phyloP scores from a whole-genome alignment of 1,284 basidiomycete species.

The Leccinum solheimii region DNA sequence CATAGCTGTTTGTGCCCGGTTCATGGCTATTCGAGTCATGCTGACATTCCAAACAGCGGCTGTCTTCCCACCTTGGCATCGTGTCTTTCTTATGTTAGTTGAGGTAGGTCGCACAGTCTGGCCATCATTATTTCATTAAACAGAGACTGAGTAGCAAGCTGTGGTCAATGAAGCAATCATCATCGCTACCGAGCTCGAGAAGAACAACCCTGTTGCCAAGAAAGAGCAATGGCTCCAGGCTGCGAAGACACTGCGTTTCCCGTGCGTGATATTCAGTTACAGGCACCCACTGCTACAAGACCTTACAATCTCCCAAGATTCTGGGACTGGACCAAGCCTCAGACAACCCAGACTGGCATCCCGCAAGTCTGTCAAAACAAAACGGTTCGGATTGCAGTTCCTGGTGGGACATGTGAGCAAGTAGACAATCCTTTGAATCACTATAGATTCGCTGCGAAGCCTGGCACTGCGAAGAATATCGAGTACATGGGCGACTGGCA shows the following conservation, averaged over 20 bases:
- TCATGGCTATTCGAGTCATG: not conserved
- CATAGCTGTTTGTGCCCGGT: conserved; percentile 8
- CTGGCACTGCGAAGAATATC: not conserved
- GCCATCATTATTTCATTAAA: no score
- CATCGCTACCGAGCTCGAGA: no score
- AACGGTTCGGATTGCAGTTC: not conserved
- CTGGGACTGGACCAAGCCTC: conserved; percentile 21
- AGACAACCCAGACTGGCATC: conserved; percentile 9
- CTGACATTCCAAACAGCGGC: conserved; percentile 14
- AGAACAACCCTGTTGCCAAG: no score
- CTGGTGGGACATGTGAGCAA: not conserved
- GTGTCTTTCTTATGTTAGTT: no score
- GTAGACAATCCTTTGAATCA: conserved; percentile 21
- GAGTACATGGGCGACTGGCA: conserved; percentile 17
- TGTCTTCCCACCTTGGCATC: conserved; percentile 3
- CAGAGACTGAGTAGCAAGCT: no score
- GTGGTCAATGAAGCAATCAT: no score
- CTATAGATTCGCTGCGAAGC: conserved; percentile 9
- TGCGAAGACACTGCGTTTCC: no score
- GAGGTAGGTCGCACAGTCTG: no score
- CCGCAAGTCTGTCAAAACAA: conserved; percentile 9
- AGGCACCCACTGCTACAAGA: no score
- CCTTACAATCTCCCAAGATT: conserved; percentile 5
- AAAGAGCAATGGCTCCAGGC: no score
- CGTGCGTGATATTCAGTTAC: no score